phyloP scores from a whole-genome alignment of 495 filamentous ascomycete genomes.

The Aspergillus asperescens region DNA sequence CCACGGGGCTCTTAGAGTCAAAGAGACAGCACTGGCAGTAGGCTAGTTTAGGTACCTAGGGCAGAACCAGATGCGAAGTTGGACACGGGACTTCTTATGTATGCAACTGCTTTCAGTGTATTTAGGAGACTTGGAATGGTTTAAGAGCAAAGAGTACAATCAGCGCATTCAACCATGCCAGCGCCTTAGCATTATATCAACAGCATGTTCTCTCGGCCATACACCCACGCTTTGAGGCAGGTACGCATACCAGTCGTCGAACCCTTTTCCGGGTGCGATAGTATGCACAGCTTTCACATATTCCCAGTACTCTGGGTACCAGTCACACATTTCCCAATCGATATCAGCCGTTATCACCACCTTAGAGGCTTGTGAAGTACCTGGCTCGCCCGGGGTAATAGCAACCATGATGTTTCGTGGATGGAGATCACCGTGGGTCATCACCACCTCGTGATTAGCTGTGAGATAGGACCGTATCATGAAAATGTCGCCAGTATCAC shows the following conservation, averaged over 20 bases:
- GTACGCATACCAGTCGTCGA: not conserved
- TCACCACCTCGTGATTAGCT: not conserved
- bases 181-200: not conserved
- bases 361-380: not conserved
- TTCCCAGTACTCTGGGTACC: not conserved
- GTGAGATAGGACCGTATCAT: not conserved
- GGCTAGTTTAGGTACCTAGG: no score
- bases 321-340: not conserved
- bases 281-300: not conserved
- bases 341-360: not conserved
- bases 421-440: not conserved
- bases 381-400: not conserved
- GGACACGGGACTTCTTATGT: no score
- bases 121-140: no score
- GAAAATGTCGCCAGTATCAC: not conserved
- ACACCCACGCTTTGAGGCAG: not conserved
- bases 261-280: not conserved
- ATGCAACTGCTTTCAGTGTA: no score
- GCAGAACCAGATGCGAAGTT: no score
- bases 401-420: not conserved
- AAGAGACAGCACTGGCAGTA: no score
- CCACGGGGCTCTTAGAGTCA: no score
- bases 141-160: no score
- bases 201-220: not conserved
- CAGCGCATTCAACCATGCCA: conserved; percentile 1